Evolutionary conservation across 495 filamentous ascomycete species (phyloP).

Genomic region (Penicillium psychrofluorescens): DNA sequence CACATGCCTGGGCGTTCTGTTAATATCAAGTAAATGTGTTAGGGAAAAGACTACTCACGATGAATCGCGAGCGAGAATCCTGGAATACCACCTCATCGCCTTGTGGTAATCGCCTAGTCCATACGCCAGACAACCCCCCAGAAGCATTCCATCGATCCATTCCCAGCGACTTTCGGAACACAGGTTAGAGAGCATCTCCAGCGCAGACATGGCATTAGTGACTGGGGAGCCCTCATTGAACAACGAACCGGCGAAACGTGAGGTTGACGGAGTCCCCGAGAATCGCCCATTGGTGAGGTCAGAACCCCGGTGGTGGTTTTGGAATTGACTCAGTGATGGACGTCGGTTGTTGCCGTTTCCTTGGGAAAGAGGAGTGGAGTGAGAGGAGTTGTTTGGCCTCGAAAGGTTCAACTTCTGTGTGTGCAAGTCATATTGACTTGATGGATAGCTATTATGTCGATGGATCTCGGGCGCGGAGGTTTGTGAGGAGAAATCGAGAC

Average conservation of each 20-base stretch:
- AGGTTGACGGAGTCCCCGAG: slow-evolving; percentile 22
- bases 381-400: slow-evolving; percentile 7
- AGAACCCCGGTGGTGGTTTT: slow-evolving; percentile 16
- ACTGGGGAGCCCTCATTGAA: slow-evolving; percentile 29
- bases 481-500: slow-evolving; percentile 32
- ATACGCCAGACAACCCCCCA: slow-evolving; percentile 90
- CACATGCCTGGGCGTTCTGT: slow-evolving; percentile 57
- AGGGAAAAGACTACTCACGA: slow-evolving; percentile 46
- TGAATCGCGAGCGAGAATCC: slow-evolving; percentile 73
- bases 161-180: slow-evolving; percentile 85
- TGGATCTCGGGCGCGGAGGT: slow-evolving; percentile 15
- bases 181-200: slow-evolving; percentile 73
- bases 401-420: slow-evolving; percentile 12
- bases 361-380: slow-evolving; percentile 5
- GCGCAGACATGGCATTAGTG: slow-evolving; percentile 53
- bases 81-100: slow-evolving; percentile 81
- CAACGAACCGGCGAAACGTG: slow-evolving; percentile 24
- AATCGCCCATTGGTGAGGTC: slow-evolving; percentile 21
- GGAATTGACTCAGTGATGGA: slow-evolving; percentile 21
- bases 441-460: slow-evolving; percentile 38
- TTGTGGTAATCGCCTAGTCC: slow-evolving; percentile 82
- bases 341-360: slow-evolving; percentile 16
- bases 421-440: slow-evolving; percentile 28
- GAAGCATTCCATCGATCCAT: slow-evolving; percentile 93
- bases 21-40: slow-evolving; percentile 1